Conservation (phyloP, 352 stramenopile genomes). For the Paralagenidium karlingii region DNA sequence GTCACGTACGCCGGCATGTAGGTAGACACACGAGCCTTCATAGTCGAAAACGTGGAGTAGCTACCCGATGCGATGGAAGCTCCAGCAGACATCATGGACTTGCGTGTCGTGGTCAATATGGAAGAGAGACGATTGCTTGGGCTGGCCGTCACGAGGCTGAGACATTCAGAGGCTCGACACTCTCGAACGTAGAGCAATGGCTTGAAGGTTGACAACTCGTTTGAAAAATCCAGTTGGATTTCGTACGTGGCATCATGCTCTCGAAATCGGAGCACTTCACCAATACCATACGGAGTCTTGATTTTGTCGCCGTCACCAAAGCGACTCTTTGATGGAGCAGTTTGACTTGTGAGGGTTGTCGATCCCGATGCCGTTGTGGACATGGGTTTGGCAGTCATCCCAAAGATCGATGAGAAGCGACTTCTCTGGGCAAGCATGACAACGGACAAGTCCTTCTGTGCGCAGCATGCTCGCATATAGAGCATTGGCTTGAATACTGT, state of each 20-base stretch:
- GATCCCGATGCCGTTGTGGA: no score
- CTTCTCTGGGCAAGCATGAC: no score
- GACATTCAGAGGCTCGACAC: no score
- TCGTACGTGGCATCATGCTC: constrained; percentile 48
- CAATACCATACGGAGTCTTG: constrained; percentile 33
- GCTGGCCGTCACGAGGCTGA: no score
- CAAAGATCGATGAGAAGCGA: no score
- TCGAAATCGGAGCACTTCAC: constrained; percentile 27
- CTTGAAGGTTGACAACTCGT: not conserved
- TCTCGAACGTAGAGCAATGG: not conserved
- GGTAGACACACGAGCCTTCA: not conserved
- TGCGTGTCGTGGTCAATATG: not conserved
- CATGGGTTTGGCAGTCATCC: no score
- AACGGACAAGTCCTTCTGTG: no score
- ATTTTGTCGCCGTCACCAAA: constrained; percentile 34
- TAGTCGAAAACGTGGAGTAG: not conserved
- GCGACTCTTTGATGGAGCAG: no score
- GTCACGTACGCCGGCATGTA: no score
- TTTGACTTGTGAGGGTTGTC: no score
- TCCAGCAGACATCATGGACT: not conserved
- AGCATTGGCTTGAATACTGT: no score
- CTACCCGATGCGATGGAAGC: not conserved
- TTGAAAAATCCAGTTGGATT: constrained; percentile 22
- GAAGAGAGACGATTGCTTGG: not conserved
- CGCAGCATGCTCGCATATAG: no score